Evolutionary conservation across 2,329 filamentous ascomycete species (phyloP), one percentile per base, ranked within the genome.

Genomic region (Pestalotiopsis sp.): DNA sequence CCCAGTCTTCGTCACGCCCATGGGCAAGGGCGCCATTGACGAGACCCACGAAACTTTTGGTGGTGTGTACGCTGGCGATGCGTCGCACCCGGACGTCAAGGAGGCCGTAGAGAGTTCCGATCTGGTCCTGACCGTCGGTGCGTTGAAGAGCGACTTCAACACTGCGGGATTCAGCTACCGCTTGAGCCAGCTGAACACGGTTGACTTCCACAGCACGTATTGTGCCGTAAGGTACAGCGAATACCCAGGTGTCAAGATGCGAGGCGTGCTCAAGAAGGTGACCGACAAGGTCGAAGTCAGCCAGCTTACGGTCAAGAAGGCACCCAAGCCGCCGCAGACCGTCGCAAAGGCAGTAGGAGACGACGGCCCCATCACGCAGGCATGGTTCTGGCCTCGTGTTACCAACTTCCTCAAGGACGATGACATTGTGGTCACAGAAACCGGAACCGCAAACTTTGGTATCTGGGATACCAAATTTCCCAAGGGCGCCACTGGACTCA

Each of bases 401-500:
- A 91, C 92, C 49, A 85, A 90, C 71, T 97, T 92, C 84, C 82
- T 97, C 11, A 85, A 87, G 67, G 84, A 90, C 67, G 85, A 90
- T 61, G 94, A 97, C 75, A 89, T 97, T 68, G 84, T 97, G 67
- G 87, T 97, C 65, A 95, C 94, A 0, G 94, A 97, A 79, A 97
- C 94, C 2, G 94, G 94, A 52, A 97, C 94, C 0, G 86, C 94
- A 69, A 95, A 94, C 81, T 95, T 97, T 78, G 94, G 94, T 68
- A 93, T 96, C 75, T 94, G 92, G 89, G 93, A 95, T 69, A 95
- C 94, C 4, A 88, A 88, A 57, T 96, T 97, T 82, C 94, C 94
- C 0, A 78, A 84, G 2, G 86, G 87, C n/a, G 92, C 95, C n/a
- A 93, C 88, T 7, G 92, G 92, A 20, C 89, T 97, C 75, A 94